Evolutionary conservation across 83 land plant genomes (phyloP).

Genomic region (Thuja plicata): DNA sequence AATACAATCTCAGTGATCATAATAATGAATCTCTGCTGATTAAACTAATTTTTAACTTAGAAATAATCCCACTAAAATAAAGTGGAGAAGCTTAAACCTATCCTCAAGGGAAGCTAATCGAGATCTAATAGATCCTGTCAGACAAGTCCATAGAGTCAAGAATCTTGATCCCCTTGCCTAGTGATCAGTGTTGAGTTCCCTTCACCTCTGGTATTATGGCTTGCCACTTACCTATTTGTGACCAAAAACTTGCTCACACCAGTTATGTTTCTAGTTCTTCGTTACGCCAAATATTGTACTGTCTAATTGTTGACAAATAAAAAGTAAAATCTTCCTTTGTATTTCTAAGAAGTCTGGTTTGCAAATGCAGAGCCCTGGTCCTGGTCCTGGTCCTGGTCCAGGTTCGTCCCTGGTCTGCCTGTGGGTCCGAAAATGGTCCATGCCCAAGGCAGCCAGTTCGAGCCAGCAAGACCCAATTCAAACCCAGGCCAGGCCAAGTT

Average conservation of each 20-base stretch:
- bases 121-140: not conserved
- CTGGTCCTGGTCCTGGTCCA: too few species aligned
- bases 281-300: too few species aligned
- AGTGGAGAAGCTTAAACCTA: not conserved
- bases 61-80: not conserved
- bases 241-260: not conserved
- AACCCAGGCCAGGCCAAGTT: too few species aligned
- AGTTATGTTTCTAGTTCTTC: not conserved
- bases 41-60: not conserved
- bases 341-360: too few species aligned
- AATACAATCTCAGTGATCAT: not conserved
- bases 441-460: too few species aligned
- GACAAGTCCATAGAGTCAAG: not conserved
- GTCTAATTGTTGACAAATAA: not conserved
- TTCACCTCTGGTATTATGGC: not conserved
- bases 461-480: too few species aligned
- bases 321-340: not conserved
- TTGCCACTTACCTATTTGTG: not conserved
- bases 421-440: too few species aligned
- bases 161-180: not conserved
- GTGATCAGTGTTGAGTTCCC: not conserved
- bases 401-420: too few species aligned
- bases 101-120: not conserved
- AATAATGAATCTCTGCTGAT: not conserved
- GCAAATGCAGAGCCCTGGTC: too few species aligned